Evolutionary conservation across 495 filamentous ascomycete genomes (phyloP).

Genomic region (Aspergillus ellipticus): DNA sequence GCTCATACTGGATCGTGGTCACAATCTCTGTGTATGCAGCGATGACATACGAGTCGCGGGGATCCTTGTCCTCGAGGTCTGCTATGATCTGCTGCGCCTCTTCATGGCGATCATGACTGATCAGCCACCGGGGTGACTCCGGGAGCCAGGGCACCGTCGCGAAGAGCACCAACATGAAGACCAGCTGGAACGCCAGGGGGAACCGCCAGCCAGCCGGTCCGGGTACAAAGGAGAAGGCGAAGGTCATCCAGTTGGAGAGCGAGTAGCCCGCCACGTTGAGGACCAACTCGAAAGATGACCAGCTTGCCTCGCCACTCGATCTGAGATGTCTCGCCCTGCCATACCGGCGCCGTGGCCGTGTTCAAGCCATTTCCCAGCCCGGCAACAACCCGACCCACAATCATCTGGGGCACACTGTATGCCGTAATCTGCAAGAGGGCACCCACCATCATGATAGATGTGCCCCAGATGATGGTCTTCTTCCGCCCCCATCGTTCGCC

Average conservation of each 20-base stretch:
- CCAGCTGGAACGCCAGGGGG: slow-evolving; percentile 50
- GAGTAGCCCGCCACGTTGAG: slow-evolving; percentile 59
- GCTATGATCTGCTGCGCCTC: slow-evolving; percentile 47
- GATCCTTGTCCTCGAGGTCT: slow-evolving; percentile 39
- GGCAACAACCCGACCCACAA: slow-evolving; percentile 54
- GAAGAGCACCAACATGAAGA: slow-evolving; percentile 50
- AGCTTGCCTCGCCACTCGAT: slow-evolving; percentile 56
- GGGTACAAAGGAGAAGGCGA: slow-evolving; percentile 45
- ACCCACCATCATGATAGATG: slow-evolving; percentile 55
- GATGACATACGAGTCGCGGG: slow-evolving; percentile 42
- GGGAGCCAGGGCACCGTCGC: slow-evolving; percentile 51
- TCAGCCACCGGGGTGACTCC: slow-evolving; percentile 52
- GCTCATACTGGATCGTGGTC: slow-evolving; percentile 43
- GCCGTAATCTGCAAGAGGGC: slow-evolving; percentile 54
- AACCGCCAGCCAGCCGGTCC: slow-evolving; percentile 48
- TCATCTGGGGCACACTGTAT: slow-evolving; percentile 55
- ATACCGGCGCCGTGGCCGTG: slow-evolving; percentile 59
- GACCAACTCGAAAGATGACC: slow-evolving; percentile 57
- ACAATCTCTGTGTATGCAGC: slow-evolving; percentile 44
- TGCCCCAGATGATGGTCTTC: slow-evolving; percentile 52
- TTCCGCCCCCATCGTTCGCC: slow-evolving; percentile 55
- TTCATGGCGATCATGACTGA: slow-evolving; percentile 36
- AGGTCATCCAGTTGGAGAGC: slow-evolving; percentile 55
- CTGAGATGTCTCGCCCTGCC: slow-evolving; percentile 60
- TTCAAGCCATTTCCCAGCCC: slow-evolving; percentile 60